Base-by-base conservation (phyloP, 2,329 filamentous ascomycete genomes). In the Alternaria brassicae region DNA sequence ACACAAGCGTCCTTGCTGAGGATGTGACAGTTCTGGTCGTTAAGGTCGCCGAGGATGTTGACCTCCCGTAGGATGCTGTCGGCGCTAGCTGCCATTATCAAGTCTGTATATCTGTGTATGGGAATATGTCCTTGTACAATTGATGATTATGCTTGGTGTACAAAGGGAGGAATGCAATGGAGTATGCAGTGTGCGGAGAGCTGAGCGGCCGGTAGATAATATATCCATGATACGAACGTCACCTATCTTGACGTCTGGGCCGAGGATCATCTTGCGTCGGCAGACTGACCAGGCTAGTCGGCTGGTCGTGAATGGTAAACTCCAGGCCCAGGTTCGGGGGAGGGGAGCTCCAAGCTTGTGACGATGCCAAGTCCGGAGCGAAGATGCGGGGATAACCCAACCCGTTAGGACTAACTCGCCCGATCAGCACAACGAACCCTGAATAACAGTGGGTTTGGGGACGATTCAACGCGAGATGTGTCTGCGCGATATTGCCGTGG, bases 51-150 rank as follows among this genome's bases (percentile, higher is more conserved):
- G 73, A 92, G 89, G 84, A 98, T 87, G 80, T 89, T 88, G 75
- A 97, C 93, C 80, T 93, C 93, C 79, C 93, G 89, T 69, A 97
- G 89, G 76, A 96, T 91, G 66, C 85, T 81, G 57, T 96, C 91
- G 25, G 74, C 66, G 75, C 86, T 86, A 67, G 85, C 72, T 65
- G 75, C 74, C 75, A 78, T 78, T 58, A 56, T 71, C 64, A 23
- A 49, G 36, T 53, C n/a, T 54, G 21, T 61, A 42, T 45, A 44
- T 36, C 4, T 27, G 25, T 27, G 25, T 27, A 37, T 53, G n/a
- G 51, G 19, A 60, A 41, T 45, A 42, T 56, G 36, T 64, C 3
- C 56, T 23, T 53, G 23, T 56, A 32, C 42, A 60, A 44, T 8
- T 56, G 50, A 39, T 44, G 10, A 42, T 51, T 32, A 41, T 61